phyloP scores from a whole-genome alignment of 768 basidiomycete species.

The Xanthoconium purpureum region DNA sequence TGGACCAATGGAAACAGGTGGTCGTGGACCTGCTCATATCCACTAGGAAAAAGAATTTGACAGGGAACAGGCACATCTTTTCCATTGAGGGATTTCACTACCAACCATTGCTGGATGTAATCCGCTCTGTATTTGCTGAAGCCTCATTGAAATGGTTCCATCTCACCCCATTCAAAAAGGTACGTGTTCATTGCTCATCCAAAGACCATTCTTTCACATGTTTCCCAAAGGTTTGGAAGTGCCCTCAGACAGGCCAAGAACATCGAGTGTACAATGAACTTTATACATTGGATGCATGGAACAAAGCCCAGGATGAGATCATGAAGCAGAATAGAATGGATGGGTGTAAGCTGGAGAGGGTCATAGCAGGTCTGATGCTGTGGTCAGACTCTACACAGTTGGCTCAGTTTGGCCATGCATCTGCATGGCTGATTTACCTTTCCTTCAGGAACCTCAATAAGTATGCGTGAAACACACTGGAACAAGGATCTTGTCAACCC shows the following conservation, averaged over 20 bases:
- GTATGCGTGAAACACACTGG: background rate
- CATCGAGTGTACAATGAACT: background rate
- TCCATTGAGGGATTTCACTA: conserved; percentile 28
- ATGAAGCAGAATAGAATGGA: background rate
- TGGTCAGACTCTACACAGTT: background rate
- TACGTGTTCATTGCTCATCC: background rate
- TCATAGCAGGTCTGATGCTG: no score
- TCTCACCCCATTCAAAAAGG: conserved; percentile 21
- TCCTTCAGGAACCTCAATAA: background rate
- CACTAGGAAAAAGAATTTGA: background rate
- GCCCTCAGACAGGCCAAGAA: background rate
- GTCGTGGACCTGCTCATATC: background rate
- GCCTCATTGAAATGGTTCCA: conserved; percentile 14
- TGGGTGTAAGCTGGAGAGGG: background rate
- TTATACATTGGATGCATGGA: background rate
- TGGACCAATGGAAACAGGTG: background rate
- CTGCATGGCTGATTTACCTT: background rate
- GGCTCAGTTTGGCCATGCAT: background rate
- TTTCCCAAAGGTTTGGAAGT: background rate
- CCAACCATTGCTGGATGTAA: conserved; percentile 15
- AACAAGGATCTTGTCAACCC: background rate
- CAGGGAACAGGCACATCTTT: conserved; percentile 16
- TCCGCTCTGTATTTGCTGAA: conserved; percentile 9
- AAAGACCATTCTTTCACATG: background rate
- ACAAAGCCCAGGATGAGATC: background rate